A percentile compares a stretch with the other conserved stretches of the same genome.
These are phyloP conservation scores for Prunus kanzakura DNA, from an alignment of 306 rosid genomes.

Conservation along the genomic window DNA sequence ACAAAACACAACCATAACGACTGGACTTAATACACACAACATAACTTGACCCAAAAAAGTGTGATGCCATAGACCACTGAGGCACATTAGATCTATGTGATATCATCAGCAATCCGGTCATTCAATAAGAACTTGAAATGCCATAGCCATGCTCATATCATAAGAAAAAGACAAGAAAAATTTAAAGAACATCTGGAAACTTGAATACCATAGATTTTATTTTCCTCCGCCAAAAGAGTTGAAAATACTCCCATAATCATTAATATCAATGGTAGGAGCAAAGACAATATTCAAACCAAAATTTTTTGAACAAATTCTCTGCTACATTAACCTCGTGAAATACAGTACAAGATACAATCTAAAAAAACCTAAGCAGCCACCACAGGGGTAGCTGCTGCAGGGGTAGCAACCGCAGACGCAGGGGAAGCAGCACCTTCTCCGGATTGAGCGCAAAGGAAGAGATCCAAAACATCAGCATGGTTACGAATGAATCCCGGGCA, in stretches of 20 bases:
- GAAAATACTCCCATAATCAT: constrained; percentile 28
- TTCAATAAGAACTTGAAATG: constrained; percentile 3
- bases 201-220: constrained; percentile 20
- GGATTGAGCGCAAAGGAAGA: constrained; percentile 50
- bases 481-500: constrained; percentile 72
- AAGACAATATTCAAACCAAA: constrained; percentile 34
- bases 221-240: constrained; percentile 20
- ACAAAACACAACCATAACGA: neutral
- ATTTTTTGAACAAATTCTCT: constrained; percentile 24
- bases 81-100: neutral
- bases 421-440: constrained; percentile 40
- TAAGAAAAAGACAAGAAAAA: constrained; percentile 13
- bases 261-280: constrained; percentile 23
- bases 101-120: constrained; percentile 1
- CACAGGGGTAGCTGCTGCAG: constrained; percentile 27
- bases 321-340: constrained; percentile 31
- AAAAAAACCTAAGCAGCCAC: constrained; percentile 47
- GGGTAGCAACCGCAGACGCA: neutral
- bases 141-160: neutral
- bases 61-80: neutral
- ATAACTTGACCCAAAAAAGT: neutral
- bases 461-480: constrained; percentile 68
- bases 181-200: neutral
- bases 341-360: constrained; percentile 23
- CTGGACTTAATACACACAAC: neutral